Evolutionary conservation across 208 protist genomes (phyloP).

Genomic region (Leishmania tropica): DNA sequence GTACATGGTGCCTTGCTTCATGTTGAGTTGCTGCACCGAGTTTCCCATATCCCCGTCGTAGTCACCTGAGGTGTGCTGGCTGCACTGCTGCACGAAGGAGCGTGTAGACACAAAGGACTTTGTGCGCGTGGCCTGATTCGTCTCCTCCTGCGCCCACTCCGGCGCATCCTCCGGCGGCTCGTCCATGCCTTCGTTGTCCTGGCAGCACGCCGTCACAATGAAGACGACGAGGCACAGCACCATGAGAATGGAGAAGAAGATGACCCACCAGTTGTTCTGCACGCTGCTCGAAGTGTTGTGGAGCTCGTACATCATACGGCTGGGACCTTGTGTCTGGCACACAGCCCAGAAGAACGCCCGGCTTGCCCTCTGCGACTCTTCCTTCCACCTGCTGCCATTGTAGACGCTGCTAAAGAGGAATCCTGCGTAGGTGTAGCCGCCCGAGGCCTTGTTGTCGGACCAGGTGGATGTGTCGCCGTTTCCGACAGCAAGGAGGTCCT

Average conservation of each 20-base stretch:
- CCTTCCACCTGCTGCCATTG: slow-evolving; percentile 15
- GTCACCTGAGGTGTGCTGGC: background rate
- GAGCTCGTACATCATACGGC: slow-evolving; percentile 26
- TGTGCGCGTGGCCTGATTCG: slow-evolving; percentile 10
- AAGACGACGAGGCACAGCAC: slow-evolving; percentile 34
- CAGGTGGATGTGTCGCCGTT: slow-evolving; percentile 22
- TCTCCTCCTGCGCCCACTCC: slow-evolving; percentile 46
- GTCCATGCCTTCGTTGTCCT: slow-evolving; percentile 56
- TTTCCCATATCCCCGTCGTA: background rate
- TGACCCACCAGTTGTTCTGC: slow-evolving; percentile 40
- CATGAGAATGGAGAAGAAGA: slow-evolving; percentile 36
- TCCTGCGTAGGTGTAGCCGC: slow-evolving; percentile 41
- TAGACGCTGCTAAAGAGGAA: slow-evolving; percentile 12
- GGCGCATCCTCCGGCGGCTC: slow-evolving; percentile 55
- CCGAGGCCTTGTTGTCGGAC: slow-evolving; percentile 32
- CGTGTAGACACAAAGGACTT: slow-evolving; percentile 42
- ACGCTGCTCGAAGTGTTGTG: slow-evolving; percentile 18
- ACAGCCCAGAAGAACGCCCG: slow-evolving; percentile 29
- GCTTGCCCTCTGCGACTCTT: background rate
- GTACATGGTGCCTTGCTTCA: slow-evolving; percentile 8
- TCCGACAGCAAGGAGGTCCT: slow-evolving; percentile 30
- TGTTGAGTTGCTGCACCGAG: background rate
- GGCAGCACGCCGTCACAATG: slow-evolving; percentile 33
- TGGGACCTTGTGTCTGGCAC: slow-evolving; percentile 38
- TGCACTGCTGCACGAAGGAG: slow-evolving; percentile 21